Evolutionary conservation across 495 filamentous ascomycete species (phyloP).

Genomic region (Aspergillus cristatus): DNA sequence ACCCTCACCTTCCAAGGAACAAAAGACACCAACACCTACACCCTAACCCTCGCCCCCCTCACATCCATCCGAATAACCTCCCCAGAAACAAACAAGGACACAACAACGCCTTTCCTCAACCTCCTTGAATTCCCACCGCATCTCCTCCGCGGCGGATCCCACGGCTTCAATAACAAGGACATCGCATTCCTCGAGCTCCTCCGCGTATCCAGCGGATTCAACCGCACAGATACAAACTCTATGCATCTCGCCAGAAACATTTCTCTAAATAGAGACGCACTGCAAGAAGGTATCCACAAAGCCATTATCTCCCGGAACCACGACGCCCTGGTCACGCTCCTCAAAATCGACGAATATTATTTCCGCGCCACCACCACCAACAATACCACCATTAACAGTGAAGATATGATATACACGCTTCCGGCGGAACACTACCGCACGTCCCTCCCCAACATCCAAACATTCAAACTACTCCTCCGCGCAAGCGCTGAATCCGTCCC

Average conservation of each 20-base stretch:
- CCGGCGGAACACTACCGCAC: slow-evolving; percentile 23
- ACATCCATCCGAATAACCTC: slow-evolving; percentile 11
- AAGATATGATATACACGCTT: slow-evolving; percentile 11
- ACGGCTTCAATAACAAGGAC: slow-evolving; percentile 3
- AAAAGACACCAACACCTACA: slow-evolving; percentile 7
- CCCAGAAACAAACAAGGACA: not conserved
- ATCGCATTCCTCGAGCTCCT: slow-evolving; percentile 25
- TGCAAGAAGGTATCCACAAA: slow-evolving; percentile 28
- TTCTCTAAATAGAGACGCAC: slow-evolving; percentile 14
- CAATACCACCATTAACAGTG: not conserved
- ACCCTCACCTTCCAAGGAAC: slow-evolving; percentile 11
- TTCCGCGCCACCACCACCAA: slow-evolving; percentile 13
- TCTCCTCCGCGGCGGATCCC: not conserved
- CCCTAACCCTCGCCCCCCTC: slow-evolving; percentile 16
- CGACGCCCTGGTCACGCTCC: slow-evolving; percentile 22
- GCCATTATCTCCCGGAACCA: slow-evolving; percentile 23
- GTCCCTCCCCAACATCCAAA: slow-evolving; percentile 14
- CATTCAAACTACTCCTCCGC: slow-evolving; percentile 29
- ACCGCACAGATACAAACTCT: not conserved
- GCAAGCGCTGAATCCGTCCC: slow-evolving; percentile 35
- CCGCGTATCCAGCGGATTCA: slow-evolving; percentile 21
- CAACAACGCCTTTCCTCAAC: slow-evolving; percentile 10
- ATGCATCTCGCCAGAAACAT: slow-evolving; percentile 4
- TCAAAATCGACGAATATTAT: slow-evolving; percentile 33
- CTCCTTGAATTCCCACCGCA: slow-evolving; percentile 17